Evolutionary conservation across 768 basidiomycete genomes (phyloP).

Genomic region (Mycena leptocephala): DNA sequence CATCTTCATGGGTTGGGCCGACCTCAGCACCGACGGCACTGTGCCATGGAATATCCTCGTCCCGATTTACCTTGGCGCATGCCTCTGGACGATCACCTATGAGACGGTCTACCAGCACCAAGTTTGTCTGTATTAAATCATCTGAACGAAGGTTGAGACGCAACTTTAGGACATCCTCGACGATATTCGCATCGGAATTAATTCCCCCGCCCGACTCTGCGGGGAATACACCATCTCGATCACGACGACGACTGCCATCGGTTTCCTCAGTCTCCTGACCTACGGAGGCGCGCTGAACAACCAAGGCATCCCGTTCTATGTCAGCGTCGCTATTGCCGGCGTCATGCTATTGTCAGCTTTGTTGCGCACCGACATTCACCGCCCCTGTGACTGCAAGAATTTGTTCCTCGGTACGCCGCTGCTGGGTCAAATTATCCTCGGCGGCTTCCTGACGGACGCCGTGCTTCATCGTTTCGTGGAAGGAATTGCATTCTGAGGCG

Average conservation of each 20-base stretch:
- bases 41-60: conserved; percentile 42
- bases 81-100: conserved; percentile 48
- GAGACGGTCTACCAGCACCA: conserved; percentile 51
- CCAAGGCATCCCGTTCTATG: conserved; percentile 56
- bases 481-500: too few relatives aligned
- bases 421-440: conserved; percentile 46
- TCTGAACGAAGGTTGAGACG: neutral
- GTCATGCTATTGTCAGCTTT: conserved; percentile 36
- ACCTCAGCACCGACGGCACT: conserved; percentile 37
- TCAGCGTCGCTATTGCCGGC: conserved; percentile 36
- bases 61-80: conserved; percentile 44
- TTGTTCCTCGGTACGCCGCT: conserved; percentile 44
- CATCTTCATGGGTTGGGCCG: conserved; percentile 49
- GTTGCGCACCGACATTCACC: conserved; percentile 42
- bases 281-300: conserved; percentile 61
- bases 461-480: conserved; percentile 14
- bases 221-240: conserved; percentile 63
- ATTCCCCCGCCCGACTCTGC: conserved; percentile 72
- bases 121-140: conserved; percentile 27
- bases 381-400: conserved; percentile 41
- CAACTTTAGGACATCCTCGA: conserved; percentile 67
- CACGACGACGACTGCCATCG: conserved; percentile 59
- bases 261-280: conserved; percentile 61
- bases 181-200: conserved; percentile 68
- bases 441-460: conserved; percentile 43